Evolutionary conservation across 306 rosid genomes (phyloP).

Genomic region (Ammopiptanthus mongolicus): DNA sequence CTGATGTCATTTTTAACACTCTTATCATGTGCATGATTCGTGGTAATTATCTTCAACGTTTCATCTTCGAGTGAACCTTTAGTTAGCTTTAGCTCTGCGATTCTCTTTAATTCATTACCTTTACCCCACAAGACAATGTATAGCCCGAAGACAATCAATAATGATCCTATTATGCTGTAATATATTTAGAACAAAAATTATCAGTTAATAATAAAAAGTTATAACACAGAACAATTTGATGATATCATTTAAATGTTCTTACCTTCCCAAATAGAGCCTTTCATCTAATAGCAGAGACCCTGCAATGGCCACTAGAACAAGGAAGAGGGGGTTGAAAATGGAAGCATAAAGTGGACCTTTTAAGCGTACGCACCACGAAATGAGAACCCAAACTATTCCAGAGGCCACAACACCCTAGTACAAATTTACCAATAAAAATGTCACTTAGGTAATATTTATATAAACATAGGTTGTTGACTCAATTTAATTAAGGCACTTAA

Average conservation of each 20-base stretch:
- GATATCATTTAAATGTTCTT: not conserved
- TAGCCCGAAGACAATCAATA: slow-evolving; percentile 15
- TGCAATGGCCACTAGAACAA: slow-evolving; percentile 21
- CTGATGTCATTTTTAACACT: not conserved
- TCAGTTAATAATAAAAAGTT: not conserved
- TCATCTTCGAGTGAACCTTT: not conserved
- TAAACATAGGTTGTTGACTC: not conserved
- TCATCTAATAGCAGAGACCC: slow-evolving; percentile 16
- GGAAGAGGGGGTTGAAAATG: slow-evolving; percentile 26
- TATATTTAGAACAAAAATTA: not conserved
- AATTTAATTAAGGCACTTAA: no score
- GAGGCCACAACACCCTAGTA: slow-evolving; percentile 18
- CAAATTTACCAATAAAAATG: not conserved
- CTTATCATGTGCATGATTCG: not conserved
- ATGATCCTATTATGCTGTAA: slow-evolving; percentile 23
- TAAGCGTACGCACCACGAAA: not conserved
- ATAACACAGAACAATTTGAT: not conserved
- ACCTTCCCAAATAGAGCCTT: slow-evolving; percentile 22
- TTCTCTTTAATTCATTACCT: slow-evolving; percentile 7
- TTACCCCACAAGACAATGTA: slow-evolving; percentile 31
- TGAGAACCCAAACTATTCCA: slow-evolving; percentile 19
- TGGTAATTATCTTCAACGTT: not conserved
- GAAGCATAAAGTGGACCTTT: slow-evolving; percentile 28
- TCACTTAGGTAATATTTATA: not conserved
- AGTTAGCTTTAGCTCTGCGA: not conserved